Base-by-base conservation (phyloP, 495 filamentous ascomycete genomes). In the Aspergillus diversus region DNA sequence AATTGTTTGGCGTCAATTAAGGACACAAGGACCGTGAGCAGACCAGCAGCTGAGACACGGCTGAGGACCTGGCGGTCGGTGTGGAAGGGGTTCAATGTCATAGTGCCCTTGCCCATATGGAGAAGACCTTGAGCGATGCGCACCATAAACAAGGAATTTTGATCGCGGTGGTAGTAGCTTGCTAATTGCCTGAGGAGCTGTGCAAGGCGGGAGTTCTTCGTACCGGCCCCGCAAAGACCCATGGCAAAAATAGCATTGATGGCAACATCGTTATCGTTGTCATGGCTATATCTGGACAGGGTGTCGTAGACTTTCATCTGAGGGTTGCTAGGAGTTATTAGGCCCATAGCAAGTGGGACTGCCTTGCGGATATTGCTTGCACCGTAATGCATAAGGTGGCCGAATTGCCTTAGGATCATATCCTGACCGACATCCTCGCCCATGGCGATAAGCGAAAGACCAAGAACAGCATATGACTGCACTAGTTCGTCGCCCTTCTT, bases 251-350 rank as follows among this genome's bases (percentile, higher is more conserved):
- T 98, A 73, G 95, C 93, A 70, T 97, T 99, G 73, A 99, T 87
- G 33, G 95, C 95, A 42, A 99, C 95, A 68, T 99, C 95, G 71
- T 95, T 96, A 81, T 99, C 95, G 67, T 96, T 99, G 79, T 99
- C 95, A 83, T 99, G 95, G 65, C 89, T 94, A 80, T 99, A 99
- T 64, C 95, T 84, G n/a, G 96, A 98, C 21, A 99, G 78, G 0
- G 95, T 98, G 72, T 99, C 95, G 78, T 99, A 99, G 37, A 99
- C 90, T 81, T 98, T 99, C 94, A 99, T 99, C 73, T 98, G 96
- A 7, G 95, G 95, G 79, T 98, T 99, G 80, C 92, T 96, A 32
- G 95, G 93, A 77, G 90, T 95, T 69, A 99, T 86, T 55, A 99
- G 83, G 68, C 91, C 95, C 93, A 99, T 96, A 17, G 95, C 95